phyloP scores from a whole-genome alignment of 2,329 filamentous ascomycete species.

The Fusarium clavum region DNA sequence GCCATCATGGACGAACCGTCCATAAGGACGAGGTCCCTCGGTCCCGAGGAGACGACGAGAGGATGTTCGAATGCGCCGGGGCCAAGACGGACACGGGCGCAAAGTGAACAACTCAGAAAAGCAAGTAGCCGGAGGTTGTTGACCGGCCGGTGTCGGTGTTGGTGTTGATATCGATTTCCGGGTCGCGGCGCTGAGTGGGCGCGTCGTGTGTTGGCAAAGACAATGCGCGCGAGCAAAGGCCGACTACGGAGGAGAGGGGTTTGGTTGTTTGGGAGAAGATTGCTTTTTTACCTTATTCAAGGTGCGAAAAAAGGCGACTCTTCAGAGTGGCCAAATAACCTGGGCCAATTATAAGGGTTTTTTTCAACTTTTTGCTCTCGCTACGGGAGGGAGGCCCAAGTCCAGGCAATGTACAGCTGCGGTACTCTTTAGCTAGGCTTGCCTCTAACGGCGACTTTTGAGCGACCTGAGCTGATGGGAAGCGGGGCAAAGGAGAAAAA shows the following conservation, averaged over 20 bases:
- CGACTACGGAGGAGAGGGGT: constrained; percentile 51
- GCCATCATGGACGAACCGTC: constrained; percentile 61
- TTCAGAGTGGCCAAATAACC: constrained; percentile 28
- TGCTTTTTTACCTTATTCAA: constrained; percentile 36
- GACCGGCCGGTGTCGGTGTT: constrained; percentile 46
- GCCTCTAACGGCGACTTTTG: constrained; percentile 19
- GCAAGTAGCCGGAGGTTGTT: constrained; percentile 24
- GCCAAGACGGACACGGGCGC: constrained; percentile 24
- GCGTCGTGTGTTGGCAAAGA: constrained; percentile 42
- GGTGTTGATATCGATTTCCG: constrained; percentile 44
- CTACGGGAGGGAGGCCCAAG: neutral
- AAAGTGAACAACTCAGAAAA: constrained; percentile 23
- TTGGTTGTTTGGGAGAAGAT: constrained; percentile 42
- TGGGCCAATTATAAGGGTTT: constrained; percentile 16
- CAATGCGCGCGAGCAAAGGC: constrained; percentile 45
- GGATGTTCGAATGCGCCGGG: constrained; percentile 23
- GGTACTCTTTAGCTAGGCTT: constrained; percentile 27
- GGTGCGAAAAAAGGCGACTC: constrained; percentile 38
- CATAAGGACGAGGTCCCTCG: constrained; percentile 51
- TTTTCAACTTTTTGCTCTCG: constrained; percentile 10
- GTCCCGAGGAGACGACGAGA: constrained; percentile 29
- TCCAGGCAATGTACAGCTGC: constrained; percentile 15
- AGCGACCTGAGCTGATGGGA: constrained; percentile 22
- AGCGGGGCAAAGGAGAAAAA: constrained; percentile 29
- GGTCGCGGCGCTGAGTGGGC: constrained; percentile 40